Evolutionary conservation across 768 basidiomycete species (phyloP).

Genomic region (Auriscalpium vulgare): DNA sequence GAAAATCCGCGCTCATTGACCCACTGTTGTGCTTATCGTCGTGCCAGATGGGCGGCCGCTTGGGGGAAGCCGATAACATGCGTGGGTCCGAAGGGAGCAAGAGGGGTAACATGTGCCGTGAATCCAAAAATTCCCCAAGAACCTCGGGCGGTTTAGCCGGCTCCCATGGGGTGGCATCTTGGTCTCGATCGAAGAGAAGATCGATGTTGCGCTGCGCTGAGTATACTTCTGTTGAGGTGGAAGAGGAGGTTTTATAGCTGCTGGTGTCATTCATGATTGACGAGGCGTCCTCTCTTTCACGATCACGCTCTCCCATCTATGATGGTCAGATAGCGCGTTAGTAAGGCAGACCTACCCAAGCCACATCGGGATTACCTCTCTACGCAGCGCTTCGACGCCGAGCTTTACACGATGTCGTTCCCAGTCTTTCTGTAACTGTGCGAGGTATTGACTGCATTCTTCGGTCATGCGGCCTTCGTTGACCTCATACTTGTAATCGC

Average conservation of each 20-base stretch:
- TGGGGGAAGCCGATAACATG: constrained; percentile 64
- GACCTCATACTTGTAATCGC: constrained; percentile 91
- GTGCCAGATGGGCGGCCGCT: constrained; percentile 30
- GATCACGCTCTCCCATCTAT: constrained; percentile 63
- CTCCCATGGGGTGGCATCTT: constrained; percentile 65
- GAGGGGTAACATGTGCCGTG: constrained; percentile 86
- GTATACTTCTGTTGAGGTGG: constrained; percentile 24
- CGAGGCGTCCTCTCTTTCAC: constrained; percentile 56
- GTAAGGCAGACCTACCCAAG: neutral
- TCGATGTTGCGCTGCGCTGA: constrained; percentile 58
- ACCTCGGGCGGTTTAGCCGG: constrained; percentile 72
- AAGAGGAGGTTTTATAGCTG: constrained; percentile 23
- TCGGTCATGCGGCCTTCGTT: constrained; percentile 90
- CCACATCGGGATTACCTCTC: constrained; percentile 48
- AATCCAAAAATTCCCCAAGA: constrained; percentile 87
- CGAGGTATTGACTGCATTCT: constrained; percentile 90
- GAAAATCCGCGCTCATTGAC: constrained; percentile 19
- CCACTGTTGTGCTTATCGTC: constrained; percentile 23
- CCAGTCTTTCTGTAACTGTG: constrained; percentile 96
- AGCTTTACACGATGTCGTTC: constrained; percentile 83
- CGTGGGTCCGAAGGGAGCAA: constrained; percentile 76
- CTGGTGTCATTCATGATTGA: constrained; percentile 21
- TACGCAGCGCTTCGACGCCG: constrained; percentile 77
- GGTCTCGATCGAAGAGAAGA: constrained; percentile 63
- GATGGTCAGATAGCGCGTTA: neutral